Evolutionary conservation across 2,329 filamentous ascomycete species (phyloP), one percentile per base, ranked within the genome.

Genomic region (Ceratocystiopsis brevicomis): DNA sequence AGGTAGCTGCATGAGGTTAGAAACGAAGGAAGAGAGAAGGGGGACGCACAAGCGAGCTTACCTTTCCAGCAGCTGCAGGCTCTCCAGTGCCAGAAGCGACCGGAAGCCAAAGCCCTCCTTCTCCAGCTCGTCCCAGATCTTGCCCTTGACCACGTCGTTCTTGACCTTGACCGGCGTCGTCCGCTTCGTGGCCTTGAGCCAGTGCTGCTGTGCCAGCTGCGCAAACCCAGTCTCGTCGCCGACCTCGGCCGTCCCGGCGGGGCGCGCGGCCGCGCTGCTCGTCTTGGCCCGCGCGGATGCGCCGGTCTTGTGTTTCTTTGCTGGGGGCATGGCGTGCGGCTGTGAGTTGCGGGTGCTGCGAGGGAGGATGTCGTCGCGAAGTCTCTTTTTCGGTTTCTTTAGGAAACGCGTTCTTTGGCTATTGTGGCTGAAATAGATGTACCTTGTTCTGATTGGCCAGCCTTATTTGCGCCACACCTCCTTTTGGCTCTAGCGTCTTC

Each of bases 41-140:
- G 25, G 25, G 25, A 10, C 6, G 25, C 5, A 30, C 6, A 30
- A 11, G 25, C 25, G 8, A 30, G 15, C 62, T 17, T 63, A 82
- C 78, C 72, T 81, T 59, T 98, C 90, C 46, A 98, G 63, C 37
- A 87, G 76, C 63, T 95, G 90, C 53, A 96, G 62, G 52, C 86
- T 88, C 61, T 98, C 90, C 44, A 98, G 69, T 21, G 83, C 72
- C 50, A 93, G 65, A 18, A 98, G 69, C 6, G 81, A 81, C 57
- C 76, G 80, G 58, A 80, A 76, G 33, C 74, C 68, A 56, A 95
- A 96, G 44, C 73, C 70, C 44, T 86, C 81, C 50, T 78, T 76
- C 61, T 94, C 86, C 52, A 98, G 64, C 44, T 76, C 70, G 59
- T 92, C 83, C 86, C 88, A 98, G 45, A 98, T 78, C 54, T 83